A percentile compares a stretch with the other conserved stretches of the same genome.
phyloP scores from a whole-genome alignment of 495 filamentous ascomycete genomes.

The Neurospora pannonica region DNA sequence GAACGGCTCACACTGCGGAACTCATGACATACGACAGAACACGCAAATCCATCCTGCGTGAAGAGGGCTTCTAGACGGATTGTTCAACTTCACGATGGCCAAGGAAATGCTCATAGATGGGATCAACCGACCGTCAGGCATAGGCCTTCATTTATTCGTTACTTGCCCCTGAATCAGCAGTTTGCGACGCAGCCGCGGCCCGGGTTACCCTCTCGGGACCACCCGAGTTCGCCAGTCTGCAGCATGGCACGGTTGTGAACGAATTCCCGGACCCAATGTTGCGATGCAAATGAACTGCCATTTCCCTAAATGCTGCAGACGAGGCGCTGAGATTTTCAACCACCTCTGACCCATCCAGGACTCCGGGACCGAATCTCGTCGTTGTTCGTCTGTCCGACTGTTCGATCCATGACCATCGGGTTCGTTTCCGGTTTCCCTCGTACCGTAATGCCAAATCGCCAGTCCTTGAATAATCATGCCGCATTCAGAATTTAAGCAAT shows the following conservation, averaged over 20 bases:
- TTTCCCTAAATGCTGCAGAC: conserved; percentile 27
- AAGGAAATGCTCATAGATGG: background rate
- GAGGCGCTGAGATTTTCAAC: conserved; percentile 14
- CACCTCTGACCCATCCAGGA: conserved; percentile 23
- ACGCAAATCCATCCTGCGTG: background rate
- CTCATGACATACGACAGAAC: background rate
- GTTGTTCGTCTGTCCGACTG: conserved; percentile 13
- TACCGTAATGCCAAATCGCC: conserved; percentile 28
- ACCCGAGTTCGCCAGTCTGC: background rate
- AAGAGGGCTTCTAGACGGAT: background rate
- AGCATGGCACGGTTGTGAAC: background rate
- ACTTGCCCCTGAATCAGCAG: background rate
- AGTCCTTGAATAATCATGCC: conserved; percentile 18
- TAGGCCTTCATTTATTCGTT: background rate
- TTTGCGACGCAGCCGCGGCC: background rate
- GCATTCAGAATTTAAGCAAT: conserved; percentile 21
- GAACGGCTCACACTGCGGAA: background rate
- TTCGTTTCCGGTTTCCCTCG: conserved; percentile 20
- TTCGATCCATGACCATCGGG: conserved; percentile 21
- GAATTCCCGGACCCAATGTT: conserved; percentile 2
- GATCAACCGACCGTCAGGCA: background rate
- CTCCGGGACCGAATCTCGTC: conserved; percentile 23
- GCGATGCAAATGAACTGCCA: conserved; percentile 24
- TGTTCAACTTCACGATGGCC: background rate
- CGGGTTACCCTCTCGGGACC: background rate